These are phyloP conservation scores for Silene coronaria DNA, from an alignment of 179 eudicot species.

Conservation along the genomic window DNA sequence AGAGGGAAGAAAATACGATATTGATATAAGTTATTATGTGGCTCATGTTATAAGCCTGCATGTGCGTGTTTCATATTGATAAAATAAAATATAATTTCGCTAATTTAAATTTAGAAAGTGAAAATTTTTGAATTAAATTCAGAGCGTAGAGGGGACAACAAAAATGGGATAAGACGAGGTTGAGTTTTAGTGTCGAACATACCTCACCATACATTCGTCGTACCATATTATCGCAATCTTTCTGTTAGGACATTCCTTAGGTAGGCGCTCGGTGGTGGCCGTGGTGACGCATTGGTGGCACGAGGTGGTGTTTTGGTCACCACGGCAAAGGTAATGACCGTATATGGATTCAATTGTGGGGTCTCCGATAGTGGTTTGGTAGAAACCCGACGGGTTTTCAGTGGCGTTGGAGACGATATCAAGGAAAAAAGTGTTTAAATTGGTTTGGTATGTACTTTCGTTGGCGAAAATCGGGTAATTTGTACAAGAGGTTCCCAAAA, in stretches of 20 bases:
- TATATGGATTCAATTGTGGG: neutral
- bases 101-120: too few relatives aligned
- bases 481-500: neutral
- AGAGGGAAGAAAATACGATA: too few relatives aligned
- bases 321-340: conserved; percentile 38
- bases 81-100: too few relatives aligned
- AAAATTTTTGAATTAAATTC: too few relatives aligned
- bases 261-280: conserved; percentile 11
- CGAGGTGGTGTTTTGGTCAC: conserved; percentile 1
- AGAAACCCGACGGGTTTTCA: neutral
- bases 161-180: too few relatives aligned
- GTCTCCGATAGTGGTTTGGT: neutral
- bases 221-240: conserved; percentile 18
- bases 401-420: conserved; percentile 16
- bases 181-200: too few relatives aligned
- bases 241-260: conserved; percentile 4
- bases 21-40: too few relatives aligned
- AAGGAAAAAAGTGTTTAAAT: conserved; percentile 13
- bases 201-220: conserved; percentile 26
- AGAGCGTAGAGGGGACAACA: too few relatives aligned
- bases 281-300: conserved; percentile 23
- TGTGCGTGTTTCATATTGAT: neutral
- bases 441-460: conserved; percentile 12
- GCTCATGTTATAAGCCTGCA: too few relatives aligned
- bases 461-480: neutral